Conservation (phyloP, 2,329 filamentous ascomycete species). For the Cladophialophora carrionii region DNA sequence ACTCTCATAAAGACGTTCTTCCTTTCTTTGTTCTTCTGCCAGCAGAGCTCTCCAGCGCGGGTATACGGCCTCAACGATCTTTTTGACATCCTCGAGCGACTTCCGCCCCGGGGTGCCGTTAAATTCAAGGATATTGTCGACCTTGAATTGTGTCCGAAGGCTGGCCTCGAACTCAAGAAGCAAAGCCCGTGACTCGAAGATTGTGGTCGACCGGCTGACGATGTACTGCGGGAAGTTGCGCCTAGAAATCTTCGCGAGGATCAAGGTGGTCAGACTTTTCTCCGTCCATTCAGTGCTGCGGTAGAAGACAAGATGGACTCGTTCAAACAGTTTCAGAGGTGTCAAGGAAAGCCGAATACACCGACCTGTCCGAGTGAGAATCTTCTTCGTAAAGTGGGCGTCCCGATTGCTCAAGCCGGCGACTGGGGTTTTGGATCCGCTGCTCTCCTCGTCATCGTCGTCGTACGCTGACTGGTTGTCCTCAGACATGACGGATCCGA, state of each 20-base stretch:
- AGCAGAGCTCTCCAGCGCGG: slow-evolving; percentile 78
- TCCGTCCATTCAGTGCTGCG: slow-evolving; percentile 96
- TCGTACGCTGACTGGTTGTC: slow-evolving; percentile 31
- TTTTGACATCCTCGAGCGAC: slow-evolving; percentile 68
- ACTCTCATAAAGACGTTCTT: slow-evolving; percentile 74
- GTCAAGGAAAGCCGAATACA: slow-evolving; percentile 78
- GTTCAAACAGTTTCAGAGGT: slow-evolving; percentile 81
- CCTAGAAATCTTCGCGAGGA: slow-evolving; percentile 84
- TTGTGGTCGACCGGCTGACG: slow-evolving; percentile 84
- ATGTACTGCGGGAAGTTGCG: slow-evolving; percentile 89
- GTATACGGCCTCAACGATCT: slow-evolving; percentile 73
- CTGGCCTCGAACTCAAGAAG: slow-evolving; percentile 89
- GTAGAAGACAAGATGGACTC: slow-evolving; percentile 95
- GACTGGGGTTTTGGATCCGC: slow-evolving; percentile 34
- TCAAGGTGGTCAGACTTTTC: slow-evolving; percentile 92
- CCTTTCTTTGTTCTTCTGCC: slow-evolving; percentile 74
- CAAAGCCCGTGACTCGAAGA: slow-evolving; percentile 75
- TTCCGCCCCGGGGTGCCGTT: slow-evolving; percentile 69
- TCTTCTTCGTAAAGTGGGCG: slow-evolving; percentile 74
- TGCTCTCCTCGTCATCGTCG: slow-evolving; percentile 47
- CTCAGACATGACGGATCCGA: slow-evolving; percentile 41
- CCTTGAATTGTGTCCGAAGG: slow-evolving; percentile 75
- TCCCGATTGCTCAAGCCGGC: slow-evolving; percentile 64
- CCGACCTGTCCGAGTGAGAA: slow-evolving; percentile 74
- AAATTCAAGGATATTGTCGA: slow-evolving; percentile 82